These are phyloP conservation scores for Spinacia oleracea DNA, from an alignment of 179 eudicot genomes.

Conservation along the genomic window DNA sequence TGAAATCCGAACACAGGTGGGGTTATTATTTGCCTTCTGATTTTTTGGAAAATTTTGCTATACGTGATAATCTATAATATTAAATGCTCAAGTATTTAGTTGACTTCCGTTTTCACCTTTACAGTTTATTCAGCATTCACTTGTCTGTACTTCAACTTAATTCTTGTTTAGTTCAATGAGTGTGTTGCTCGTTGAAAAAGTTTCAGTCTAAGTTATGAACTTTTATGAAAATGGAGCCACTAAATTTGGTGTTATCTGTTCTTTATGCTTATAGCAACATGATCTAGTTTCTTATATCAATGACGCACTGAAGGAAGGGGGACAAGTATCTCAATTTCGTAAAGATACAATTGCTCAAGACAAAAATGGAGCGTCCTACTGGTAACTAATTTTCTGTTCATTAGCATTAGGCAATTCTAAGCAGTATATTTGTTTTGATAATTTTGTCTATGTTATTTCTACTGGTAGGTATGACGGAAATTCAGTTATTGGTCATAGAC, in stretches of 20 bases:
- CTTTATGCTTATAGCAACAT: slow-evolving; percentile 59
- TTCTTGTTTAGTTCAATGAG: not conserved
- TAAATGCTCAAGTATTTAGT: not conserved
- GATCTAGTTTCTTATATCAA: slow-evolving; percentile 59
- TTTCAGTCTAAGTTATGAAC: not conserved
- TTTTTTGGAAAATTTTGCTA: not conserved
- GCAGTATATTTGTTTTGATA: slow-evolving; percentile 3
- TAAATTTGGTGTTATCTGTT: slow-evolving; percentile 9
- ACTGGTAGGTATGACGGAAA: slow-evolving; percentile 78
- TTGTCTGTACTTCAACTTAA: not conserved
- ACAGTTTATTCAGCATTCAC: not conserved
- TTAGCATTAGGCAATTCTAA: not conserved
- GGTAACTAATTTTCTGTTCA: slow-evolving; percentile 39
- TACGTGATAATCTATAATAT: not conserved
- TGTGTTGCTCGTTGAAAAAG: not conserved
- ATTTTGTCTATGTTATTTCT: slow-evolving; percentile 13
- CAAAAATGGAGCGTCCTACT: slow-evolving; percentile 54
- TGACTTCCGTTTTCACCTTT: not conserved
- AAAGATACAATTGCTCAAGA: slow-evolving; percentile 61
- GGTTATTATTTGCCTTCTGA: not conserved
- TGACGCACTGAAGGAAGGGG: slow-evolving; percentile 56
- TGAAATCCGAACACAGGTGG: slow-evolving; percentile 75
- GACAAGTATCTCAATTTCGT: slow-evolving; percentile 55
- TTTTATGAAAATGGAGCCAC: not conserved
- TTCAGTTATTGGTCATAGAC: slow-evolving; percentile 63